Percentiles rank a stretch among this genome's conserved stretches.
Evolutionary conservation across 2,329 filamentous ascomycete genomes (phyloP).

Genomic region (Aspergillus fumigatus): DNA sequence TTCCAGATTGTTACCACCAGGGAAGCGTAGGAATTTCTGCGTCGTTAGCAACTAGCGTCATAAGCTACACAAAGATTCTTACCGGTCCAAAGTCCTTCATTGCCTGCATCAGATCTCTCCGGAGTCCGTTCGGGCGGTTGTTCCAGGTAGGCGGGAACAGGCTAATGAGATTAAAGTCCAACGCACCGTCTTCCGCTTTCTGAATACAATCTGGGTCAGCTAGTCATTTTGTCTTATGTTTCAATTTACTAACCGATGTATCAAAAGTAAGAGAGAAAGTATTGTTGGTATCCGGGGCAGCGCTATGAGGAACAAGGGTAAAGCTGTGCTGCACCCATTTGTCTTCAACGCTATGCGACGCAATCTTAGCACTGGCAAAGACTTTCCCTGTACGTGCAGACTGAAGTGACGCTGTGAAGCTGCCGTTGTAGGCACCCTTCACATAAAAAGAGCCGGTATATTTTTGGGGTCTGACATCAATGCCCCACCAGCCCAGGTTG

Average conservation of each 20-base stretch:
- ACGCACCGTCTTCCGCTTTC: conserved; percentile 35
- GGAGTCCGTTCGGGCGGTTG: conserved; percentile 47
- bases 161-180: conserved; percentile 51
- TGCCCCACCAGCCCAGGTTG: conserved; percentile 51
- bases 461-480: conserved; percentile 45
- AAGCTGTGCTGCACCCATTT: conserved; percentile 41
- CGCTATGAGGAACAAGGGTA: conserved; percentile 18
- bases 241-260: conserved; percentile 24
- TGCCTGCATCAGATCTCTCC: conserved; percentile 47
- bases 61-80: not conserved
- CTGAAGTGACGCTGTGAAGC: conserved; percentile 35
- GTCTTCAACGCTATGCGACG: conserved; percentile 35
- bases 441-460: conserved; percentile 52
- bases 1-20: conserved; percentile 50
- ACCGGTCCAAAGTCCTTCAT: conserved; percentile 22
- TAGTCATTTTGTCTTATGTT: not conserved
- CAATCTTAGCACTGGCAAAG: conserved; percentile 25
- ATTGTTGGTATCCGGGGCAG: conserved; percentile 42
- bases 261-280: conserved; percentile 50
- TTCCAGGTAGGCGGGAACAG: conserved; percentile 55
- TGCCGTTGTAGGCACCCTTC: conserved; percentile 32
- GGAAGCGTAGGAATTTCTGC: conserved; percentile 47
- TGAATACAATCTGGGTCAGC: conserved; percentile 3
- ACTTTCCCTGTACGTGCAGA: conserved; percentile 37
- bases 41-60: conserved; percentile 23